Base-by-base conservation (phyloP, 2,329 filamentous ascomycete species). In the Huntiella abstrusa region DNA sequence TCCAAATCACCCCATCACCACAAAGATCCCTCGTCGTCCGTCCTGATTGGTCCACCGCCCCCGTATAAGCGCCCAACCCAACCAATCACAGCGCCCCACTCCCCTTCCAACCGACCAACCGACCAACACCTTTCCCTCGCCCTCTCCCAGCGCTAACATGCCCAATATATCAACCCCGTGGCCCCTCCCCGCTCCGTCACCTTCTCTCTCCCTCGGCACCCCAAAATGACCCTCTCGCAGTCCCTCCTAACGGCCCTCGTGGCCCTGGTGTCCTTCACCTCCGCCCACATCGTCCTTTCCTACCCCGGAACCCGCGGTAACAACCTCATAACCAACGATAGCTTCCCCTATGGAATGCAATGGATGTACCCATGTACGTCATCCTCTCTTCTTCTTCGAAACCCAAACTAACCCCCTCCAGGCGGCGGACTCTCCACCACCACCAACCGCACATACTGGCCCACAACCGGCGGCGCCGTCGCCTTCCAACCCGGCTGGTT, bases 401-500 rank as follows among this genome's bases (percentile, higher is more conserved):
- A 4, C 22, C 33, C 32, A 33, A 32, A 7, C 47, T 51, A 39
- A 41, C 46, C 4, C 13, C 22, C 28, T 13, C 8, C 55, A 95
- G 88, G 88, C 59, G 91, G 91, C 49, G 91, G 91, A 51, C 77
- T 88, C 66, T 67, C 69, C 41, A 72, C 75, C 34, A 82, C 83
- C 0, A 70, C 63, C 39, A 96, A 98, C 64, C 77, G 88, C 52
- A 94, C 91, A 11, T 83, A 80, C 64, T 96, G 91, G 91, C 87
- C 91, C 12, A 71, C 85, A 43, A 74, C 65, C 28, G 91, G 91
- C 54, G 91, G 91, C 51, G 85, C 86, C n/a, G 57, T 98, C 51
- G 73, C 85, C 43, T 71, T 95, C 56, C 88, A 96, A 58, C 91
- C 91, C 0, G 91, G 88, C 56, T 96, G 91, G 91, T 95, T 95